Base-by-base conservation (phyloP, 2,329 filamentous ascomycete species). In the Nectriaceae sp. region DNA sequence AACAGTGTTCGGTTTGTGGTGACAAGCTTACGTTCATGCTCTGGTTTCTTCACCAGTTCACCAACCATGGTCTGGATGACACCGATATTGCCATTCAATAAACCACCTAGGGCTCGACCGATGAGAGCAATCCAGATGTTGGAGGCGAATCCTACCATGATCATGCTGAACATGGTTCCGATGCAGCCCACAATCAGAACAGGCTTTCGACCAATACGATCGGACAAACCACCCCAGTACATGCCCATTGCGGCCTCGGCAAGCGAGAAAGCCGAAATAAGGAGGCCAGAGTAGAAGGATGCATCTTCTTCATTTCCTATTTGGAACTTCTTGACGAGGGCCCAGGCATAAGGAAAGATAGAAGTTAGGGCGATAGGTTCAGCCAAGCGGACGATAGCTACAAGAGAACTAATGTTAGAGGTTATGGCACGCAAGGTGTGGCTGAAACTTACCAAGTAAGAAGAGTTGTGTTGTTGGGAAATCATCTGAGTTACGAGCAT, bases 21-120 rank as follows among this genome's bases (percentile, higher is more conserved):
- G n/a, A 11, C 36, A 40, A n/a, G 81, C 85, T 76, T 72, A 90
- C 87, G 90, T 71, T 96, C 90, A 70, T 95, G 89, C 61, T 92
- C 88, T 13, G 89, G 90, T 49, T 87, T 89, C 26, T 80, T 88
- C 43, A 95, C 88, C 47, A 96, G 70, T 69, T 97, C 92, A 21
- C 87, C 90, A 13, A 96, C 92, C 89, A 96, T 95, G 16, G 90
- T 96, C 69, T 95, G 88, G 56, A 94, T 90, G 29, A 94, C 89
- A 21, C 89, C 91, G 58, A 96, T 90, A 64, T 96, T 96, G 50
- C 92, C 92, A 68, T 96, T 96, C 46, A 97, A 76, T 11, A 92
- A 76, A 19, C 92, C 91, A 36, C 90, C 92, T 13, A 94, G 66
- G 38, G 85, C 82, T 61, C 92, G 80, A 13, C 90, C 91, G 22